Evolutionary conservation across 495 filamentous ascomycete genomes (phyloP), one percentile per base, ranked within the genome.

Genomic region (Aspergillus indologenus): DNA sequence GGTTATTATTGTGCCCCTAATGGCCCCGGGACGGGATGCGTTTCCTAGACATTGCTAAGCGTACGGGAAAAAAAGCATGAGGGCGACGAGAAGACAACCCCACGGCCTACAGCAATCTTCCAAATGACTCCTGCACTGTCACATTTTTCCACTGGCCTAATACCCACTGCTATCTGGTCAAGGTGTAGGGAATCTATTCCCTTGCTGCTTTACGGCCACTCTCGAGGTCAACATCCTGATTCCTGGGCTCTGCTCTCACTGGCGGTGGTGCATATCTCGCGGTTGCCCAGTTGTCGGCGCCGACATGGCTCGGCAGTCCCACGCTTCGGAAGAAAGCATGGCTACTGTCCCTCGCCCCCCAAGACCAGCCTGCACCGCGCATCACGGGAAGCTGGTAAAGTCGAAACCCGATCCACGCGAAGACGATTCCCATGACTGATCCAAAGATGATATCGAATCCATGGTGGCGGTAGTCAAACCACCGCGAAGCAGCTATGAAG

Each of bases 311-410:
- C 21, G 76, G 77, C 17, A 83, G 79, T 1, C 87, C 87, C 17
- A 89, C 65, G 2, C 84, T 83, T 4, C 79, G 83, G 72, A 86
- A 84, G 68, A 89, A 83, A 1, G 79, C 80, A 61, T 73, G 62
- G 11, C 60, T 61, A 8, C 50, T 61, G 31, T 69, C 74, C 44
- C 79, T 70, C 0, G 79, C 73, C 22, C 71, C 78, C 76, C 82
- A 84, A 5, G 75, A 72, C 76, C 81, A 83, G 7, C 81, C 82
- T 11, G 73, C 79, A 12, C 86, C 87, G 23, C 78, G 75, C 17
- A 74, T 74, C 61, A 91, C 82, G 14, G 88, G 86, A 9, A 90
- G 73, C 62, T 90, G 86, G 57, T 88, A 90, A 79, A 84, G 83
- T 8, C 81, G 71, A 70, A 88, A 88, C 0, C 75, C 77, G 26